phyloP scores from a whole-genome alignment of 2,329 filamentous ascomycete species.

The Diaporthe australafricana region DNA sequence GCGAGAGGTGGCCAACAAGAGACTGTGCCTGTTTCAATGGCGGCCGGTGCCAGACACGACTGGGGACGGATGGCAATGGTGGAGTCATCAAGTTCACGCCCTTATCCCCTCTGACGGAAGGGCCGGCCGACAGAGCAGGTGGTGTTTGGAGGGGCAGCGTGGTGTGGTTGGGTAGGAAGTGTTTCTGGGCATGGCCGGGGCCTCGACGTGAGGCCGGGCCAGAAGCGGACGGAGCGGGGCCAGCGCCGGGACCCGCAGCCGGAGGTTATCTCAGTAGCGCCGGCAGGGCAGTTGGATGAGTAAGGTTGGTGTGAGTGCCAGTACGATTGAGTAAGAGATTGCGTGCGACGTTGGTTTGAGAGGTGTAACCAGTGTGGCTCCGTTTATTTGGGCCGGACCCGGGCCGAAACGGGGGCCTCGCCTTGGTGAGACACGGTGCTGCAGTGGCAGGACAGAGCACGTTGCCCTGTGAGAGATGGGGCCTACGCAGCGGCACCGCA shows the following conservation, averaged over 20 bases:
- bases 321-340: too few species aligned
- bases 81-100: not conserved
- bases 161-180: constrained; percentile 7
- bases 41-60: not conserved
- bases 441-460: not conserved
- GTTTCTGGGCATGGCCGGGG: constrained; percentile 20
- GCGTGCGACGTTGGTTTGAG: not conserved
- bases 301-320: not conserved
- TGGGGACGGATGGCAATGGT: not conserved
- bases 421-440: not conserved
- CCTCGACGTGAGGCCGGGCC: constrained; percentile 19
- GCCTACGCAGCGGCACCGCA: not conserved
- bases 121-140: not conserved
- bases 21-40: constrained; percentile 25
- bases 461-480: not conserved
- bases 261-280: not conserved
- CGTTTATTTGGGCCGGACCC: not conserved
- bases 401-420: constrained; percentile 8
- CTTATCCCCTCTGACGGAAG: not conserved
- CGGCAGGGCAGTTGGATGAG: too few species aligned
- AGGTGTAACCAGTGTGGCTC: not conserved
- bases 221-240: constrained; percentile 8
- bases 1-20: constrained; percentile 7
- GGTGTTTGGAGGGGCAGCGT: not conserved
- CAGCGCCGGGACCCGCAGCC: not conserved